phyloP scores from a whole-genome alignment of 176 grass and related monocot species.

The Phoenix dactylifera region DNA sequence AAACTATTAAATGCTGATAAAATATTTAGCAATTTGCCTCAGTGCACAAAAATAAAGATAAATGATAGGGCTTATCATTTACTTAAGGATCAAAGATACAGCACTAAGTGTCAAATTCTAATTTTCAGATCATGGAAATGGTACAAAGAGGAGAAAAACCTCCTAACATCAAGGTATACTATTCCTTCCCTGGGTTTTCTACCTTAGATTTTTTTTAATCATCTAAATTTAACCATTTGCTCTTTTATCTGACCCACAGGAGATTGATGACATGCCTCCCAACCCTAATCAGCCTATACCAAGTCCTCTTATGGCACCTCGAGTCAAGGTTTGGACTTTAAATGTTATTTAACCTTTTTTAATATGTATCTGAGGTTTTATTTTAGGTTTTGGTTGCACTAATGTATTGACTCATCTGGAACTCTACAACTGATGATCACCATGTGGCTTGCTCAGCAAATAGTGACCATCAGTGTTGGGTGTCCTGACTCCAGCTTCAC shows the following conservation, averaged over 20 bases:
- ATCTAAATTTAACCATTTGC: neutral
- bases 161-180: conserved; percentile 48
- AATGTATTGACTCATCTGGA: too few relatives aligned
- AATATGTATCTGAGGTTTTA: too few relatives aligned
- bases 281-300: conserved; percentile 58
- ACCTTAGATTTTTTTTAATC: neutral
- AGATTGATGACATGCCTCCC: conserved; percentile 51
- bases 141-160: conserved; percentile 58
- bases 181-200: neutral
- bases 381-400: too few relatives aligned
- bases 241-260: conserved; percentile 16
- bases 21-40: too few relatives aligned
- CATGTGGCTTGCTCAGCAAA: too few relatives aligned
- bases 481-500: too few relatives aligned
- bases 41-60: too few relatives aligned
- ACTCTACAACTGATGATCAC: too few relatives aligned
- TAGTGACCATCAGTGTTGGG: too few relatives aligned
- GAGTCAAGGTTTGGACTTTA: conserved; percentile 43
- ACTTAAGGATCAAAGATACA: too few relatives aligned
- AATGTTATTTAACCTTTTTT: conserved; percentile 4
- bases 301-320: conserved; percentile 40
- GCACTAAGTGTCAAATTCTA: conserved; percentile 4
- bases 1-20: too few relatives aligned
- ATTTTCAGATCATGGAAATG: conserved; percentile 64
- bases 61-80: too few relatives aligned